Base-by-base conservation (phyloP, 441 rosid species). In the Hypseocharis bilobata region DNA sequence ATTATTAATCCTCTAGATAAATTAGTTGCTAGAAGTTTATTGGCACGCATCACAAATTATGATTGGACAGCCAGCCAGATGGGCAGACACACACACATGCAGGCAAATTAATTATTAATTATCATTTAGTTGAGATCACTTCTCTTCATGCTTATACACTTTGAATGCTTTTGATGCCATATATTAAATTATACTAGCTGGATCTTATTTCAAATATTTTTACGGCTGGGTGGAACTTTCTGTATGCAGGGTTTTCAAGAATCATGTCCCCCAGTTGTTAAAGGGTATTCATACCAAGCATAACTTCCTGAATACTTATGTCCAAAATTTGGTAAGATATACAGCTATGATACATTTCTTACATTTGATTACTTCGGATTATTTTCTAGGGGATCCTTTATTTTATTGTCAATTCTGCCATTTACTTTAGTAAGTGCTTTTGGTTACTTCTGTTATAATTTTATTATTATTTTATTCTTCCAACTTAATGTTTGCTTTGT, bases 221-320 rank as follows among this genome's bases (percentile, higher is more conserved):
- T n/a, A 22, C 67, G 25, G 27, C 6, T 47, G n/a, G 27, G 60
- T 28, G 61, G n/a, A 27, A 45, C 63, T 72, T 57, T 60, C n/a
- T 63, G 32, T 40, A 49, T 74, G 73, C 84, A 92, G 98, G 96
- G 78, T 91, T 76, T 93, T 88, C 81, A 80, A 87, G 74, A 86
- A 86, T 81, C 80, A 72, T 71, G 72, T 88, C 17, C 96, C 92
- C 0, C 75, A 73, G 76, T 70, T 87, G 78, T 78, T 85, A 68
- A 84, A 74, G 64, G 88, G 86, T 34, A 70, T 77, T 55, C 69
- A 59, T 23, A 74, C 72, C 22, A 86, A 83, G 56, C 69, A 79
- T 49, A 72, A 80, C 64, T 82, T 76, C 76, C 81, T 88, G 20
- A 73, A 76, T 75, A 73, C 77, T 54, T 78, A 84, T 69, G 76